These are phyloP conservation scores for Colletotrichum musicola DNA, from an alignment of 2,329 filamentous ascomycete genomes.

Conservation along the genomic window DNA sequence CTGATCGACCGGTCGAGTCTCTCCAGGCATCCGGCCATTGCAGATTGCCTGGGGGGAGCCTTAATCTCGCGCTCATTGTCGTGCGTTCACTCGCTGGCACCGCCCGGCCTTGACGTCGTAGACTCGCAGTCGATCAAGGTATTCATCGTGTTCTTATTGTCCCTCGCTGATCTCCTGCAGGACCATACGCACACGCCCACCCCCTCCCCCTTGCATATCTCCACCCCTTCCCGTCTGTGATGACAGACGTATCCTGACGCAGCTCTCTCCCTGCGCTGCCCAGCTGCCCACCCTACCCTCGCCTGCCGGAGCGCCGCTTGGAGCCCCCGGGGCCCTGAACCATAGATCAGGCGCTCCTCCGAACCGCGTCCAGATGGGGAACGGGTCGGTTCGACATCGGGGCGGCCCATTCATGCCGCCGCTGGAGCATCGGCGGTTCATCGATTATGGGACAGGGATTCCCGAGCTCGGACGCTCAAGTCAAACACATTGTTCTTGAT, in stretches of 20 bases:
- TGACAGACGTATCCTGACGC: conserved; percentile 13
- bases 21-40: background rate
- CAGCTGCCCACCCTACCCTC: background rate
- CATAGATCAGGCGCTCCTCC: background rate
- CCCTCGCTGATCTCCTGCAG: conserved; percentile 19
- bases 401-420: background rate
- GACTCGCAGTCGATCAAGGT: background rate
- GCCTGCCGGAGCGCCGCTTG: too few species aligned
- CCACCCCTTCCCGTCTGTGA: conserved; percentile 3
- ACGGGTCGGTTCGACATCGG: background rate
- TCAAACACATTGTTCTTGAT: background rate
- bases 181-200: background rate
- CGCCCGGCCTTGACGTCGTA: background rate
- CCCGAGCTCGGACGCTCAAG: background rate
- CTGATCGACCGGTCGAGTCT: background rate
- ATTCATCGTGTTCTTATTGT: conserved; percentile 18
- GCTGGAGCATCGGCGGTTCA: too few species aligned
- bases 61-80: background rate
- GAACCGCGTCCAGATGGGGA: background rate
- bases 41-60: background rate
- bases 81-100: conserved; percentile 3
- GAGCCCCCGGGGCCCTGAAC: background rate
- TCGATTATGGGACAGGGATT: too few species aligned
- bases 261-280: conserved; percentile 11
- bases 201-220: background rate